Evolutionary conservation across 495 filamentous ascomycete species (phyloP).

Genomic region (Penicillium bialowiezense): DNA sequence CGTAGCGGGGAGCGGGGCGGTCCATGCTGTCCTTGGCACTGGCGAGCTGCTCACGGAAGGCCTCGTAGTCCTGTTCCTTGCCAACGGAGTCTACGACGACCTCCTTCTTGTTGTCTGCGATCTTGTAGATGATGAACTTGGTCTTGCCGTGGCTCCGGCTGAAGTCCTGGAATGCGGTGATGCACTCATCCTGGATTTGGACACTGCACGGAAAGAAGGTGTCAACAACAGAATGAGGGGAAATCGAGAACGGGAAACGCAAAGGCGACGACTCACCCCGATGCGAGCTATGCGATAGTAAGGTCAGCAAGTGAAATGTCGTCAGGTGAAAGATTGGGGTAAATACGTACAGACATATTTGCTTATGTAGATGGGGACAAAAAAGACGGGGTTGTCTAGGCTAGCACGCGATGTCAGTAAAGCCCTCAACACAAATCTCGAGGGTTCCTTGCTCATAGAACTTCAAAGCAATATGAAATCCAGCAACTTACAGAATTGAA

Average conservation of each 20-base stretch:
- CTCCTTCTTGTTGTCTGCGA: conserved; percentile 86
- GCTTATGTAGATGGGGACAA: conserved; percentile 23
- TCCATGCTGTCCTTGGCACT: conserved; percentile 67
- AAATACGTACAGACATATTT: conserved; percentile 42
- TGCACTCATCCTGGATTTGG: conserved; percentile 73
- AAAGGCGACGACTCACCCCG: conserved; percentile 34
- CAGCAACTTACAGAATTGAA: conserved; percentile 18
- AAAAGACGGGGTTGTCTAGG: conserved; percentile 29
- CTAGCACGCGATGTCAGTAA: conserved; percentile 34
- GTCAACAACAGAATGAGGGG: conserved; percentile 22
- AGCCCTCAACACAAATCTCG: conserved; percentile 1
- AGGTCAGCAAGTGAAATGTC: conserved; percentile 13
- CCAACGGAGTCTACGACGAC: conserved; percentile 80
- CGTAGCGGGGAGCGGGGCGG: conserved; percentile 71
- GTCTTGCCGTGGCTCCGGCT: conserved; percentile 76
- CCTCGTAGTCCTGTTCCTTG: conserved; percentile 63
- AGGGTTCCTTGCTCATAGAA: not conserved
- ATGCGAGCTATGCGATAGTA: conserved; percentile 37
- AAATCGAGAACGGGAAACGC: conserved; percentile 10
- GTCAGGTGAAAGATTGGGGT: not conserved
- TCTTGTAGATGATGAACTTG: conserved; percentile 98
- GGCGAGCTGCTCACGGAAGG: conserved; percentile 76
- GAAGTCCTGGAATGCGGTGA: conserved; percentile 81
- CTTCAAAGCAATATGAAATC: not conserved
- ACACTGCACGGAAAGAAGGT: conserved; percentile 56